Evolutionary conservation across 2,329 filamentous ascomycete species (phyloP).

Genomic region (Pseudogymnoascus sp.): DNA sequence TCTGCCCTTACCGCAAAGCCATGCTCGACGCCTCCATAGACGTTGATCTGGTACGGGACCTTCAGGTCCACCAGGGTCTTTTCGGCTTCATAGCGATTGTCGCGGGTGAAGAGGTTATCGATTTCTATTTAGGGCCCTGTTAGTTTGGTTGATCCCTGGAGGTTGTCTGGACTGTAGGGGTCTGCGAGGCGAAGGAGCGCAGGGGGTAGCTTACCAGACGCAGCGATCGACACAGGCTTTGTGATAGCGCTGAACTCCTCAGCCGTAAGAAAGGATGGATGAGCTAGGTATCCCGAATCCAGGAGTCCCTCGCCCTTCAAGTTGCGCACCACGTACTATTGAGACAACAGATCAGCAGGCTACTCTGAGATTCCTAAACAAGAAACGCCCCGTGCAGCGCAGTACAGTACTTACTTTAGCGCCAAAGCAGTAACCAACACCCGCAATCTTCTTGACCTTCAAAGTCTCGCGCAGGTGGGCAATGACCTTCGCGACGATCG

Average conservation of each 20-base stretch:
- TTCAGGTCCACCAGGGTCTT: constrained; percentile 48
- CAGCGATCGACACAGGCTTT: constrained; percentile 59
- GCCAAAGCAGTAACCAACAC: constrained; percentile 67
- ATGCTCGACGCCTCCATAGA: constrained; percentile 63
- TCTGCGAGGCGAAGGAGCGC: too few relatives aligned
- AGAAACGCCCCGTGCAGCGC: constrained; percentile 52
- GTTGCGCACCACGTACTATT: neutral
- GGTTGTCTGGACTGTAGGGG: neutral
- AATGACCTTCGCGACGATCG: constrained; percentile 41
- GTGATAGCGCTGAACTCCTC: constrained; percentile 57
- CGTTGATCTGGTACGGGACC: constrained; percentile 57
- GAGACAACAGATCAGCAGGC: neutral
- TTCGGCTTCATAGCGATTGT: constrained; percentile 57
- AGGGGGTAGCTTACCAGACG: constrained; percentile 20
- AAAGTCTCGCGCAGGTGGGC: constrained; percentile 43
- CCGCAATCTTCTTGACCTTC: constrained; percentile 50
- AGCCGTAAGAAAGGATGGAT: constrained; percentile 65
- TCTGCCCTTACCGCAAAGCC: constrained; percentile 69
- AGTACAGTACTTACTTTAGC: constrained; percentile 66
- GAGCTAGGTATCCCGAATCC: constrained; percentile 55
- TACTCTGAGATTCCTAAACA: neutral
- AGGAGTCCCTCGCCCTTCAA: neutral
- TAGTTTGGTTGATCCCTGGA: neutral
- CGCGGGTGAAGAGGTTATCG: constrained; percentile 53
- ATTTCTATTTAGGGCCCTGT: constrained; percentile 39